Evolutionary conservation across 352 stramenopile genomes (phyloP), one percentile per base, ranked within the genome.

Genomic region (Globisporangium orthogonon): DNA sequence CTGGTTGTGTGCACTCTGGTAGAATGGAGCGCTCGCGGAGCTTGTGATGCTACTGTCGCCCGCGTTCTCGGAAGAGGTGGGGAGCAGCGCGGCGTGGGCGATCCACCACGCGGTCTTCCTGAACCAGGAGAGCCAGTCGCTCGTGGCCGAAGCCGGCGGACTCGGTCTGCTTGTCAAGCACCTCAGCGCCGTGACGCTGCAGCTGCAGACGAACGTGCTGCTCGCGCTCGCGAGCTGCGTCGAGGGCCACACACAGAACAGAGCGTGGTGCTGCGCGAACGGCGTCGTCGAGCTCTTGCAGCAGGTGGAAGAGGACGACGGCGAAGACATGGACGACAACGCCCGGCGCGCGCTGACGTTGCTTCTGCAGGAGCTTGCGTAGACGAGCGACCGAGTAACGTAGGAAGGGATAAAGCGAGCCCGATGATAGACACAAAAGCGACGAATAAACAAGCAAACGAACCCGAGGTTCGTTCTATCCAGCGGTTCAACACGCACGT

Each of bases 21-120:
- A 74, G 53, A 83, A 62, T 48, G 81, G 76, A 11, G 78, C 62
- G 9, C 64, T 91, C 14, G 66, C 76, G 0, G 69, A 74, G 49
- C 69, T 91, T 18, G 76, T 89, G 47, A 50, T 88, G 63, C 57
- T 91, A 31, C 58, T 87, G 47, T 89, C 81, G 30, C 73, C 78
- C 0, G 67, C 67, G 37, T 91, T 84, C 45, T 28, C 70, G n/a
- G 78, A 87, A 56, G 81, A 91, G 28, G 70, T 88, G 33, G 83
- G 67, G 56, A 80, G 73, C 52, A 85, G 76, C n/a, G 78, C 81
- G 33, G 81, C 81, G 7, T 91, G 81, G 81, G 81, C 78, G 55
- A 78, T 91, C 56, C 73, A 91, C 59, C 81, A 91, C 58, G 71
- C 67, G 49, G 77, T 87, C 33, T 64, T 81, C 56, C 52, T 84